phyloP scores from a whole-genome alignment of 2,329 filamentous ascomycete species.

The Parafenestella ontariensis region DNA sequence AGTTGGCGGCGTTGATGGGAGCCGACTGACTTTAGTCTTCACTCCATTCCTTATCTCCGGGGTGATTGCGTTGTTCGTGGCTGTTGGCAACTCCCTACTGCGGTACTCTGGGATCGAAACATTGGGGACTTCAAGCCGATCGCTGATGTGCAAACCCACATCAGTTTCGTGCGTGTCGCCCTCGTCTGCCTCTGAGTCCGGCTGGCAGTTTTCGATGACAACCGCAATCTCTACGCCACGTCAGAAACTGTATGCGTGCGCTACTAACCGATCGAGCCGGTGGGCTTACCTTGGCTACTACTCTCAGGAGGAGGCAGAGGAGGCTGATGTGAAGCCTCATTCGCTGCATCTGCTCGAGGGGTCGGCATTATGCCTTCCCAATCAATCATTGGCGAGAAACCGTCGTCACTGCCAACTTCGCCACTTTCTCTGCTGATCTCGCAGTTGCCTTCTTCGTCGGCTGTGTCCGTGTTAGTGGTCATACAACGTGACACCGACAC shows the following conservation, averaged over 20 bases:
- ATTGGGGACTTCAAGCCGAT: conserved; percentile 10
- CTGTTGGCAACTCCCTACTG: conserved; percentile 6
- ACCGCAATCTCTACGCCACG: conserved; percentile 18
- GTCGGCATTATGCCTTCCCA: conserved; percentile 2
- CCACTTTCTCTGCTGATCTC: conserved; percentile 9
- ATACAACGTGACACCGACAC: conserved; percentile 4
- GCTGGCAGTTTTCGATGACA: conserved; percentile 15
- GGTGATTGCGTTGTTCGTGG: not conserved
- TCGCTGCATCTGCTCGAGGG: conserved; percentile 5
- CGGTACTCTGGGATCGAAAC: conserved; percentile 6
- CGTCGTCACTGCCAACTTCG: conserved; percentile 6
- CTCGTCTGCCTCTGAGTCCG: conserved; percentile 7
- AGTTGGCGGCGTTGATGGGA: conserved; percentile 10
- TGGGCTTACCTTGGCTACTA: conserved; percentile 18
- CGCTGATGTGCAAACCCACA: conserved; percentile 8
- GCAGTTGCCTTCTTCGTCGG: conserved; percentile 9
- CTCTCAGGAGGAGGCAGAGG: conserved; percentile 12
- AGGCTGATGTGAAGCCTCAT: conserved; percentile 15
- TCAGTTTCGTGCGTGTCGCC: conserved; percentile 9
- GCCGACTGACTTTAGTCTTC: conserved; percentile 11
- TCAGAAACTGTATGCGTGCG: conserved; percentile 17
- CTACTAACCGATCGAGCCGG: conserved; percentile 1
- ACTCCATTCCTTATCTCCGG: not conserved
- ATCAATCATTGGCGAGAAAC: conserved; percentile 3
- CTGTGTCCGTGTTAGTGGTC: conserved; percentile 14